A percentile compares a stretch with the other conserved stretches of the same genome.
These are phyloP conservation scores for Backusella australiensis DNA, from an alignment of 192 early-diverging fungal species.

Conservation along the genomic window DNA sequence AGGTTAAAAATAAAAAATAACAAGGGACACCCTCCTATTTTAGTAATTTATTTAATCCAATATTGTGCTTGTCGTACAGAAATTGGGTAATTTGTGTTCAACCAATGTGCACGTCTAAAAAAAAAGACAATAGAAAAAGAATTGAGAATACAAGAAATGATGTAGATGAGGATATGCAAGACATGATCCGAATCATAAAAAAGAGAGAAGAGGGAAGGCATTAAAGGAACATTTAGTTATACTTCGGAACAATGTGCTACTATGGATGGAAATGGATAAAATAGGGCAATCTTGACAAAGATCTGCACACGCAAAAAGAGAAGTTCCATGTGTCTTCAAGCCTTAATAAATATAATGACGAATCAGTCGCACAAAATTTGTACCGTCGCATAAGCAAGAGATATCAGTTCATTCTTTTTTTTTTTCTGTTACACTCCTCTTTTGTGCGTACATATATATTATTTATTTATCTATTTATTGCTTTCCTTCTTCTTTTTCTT, in stretches of 20 bases:
- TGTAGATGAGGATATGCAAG: neutral
- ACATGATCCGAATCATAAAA: neutral
- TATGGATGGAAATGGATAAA: neutral
- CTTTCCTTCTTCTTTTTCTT: neutral
- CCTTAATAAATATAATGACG: neutral
- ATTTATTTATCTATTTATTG: neutral
- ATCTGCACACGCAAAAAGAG: neutral
- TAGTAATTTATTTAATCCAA: neutral
- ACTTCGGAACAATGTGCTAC: neutral
- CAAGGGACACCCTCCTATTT: neutral
- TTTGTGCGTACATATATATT: neutral
- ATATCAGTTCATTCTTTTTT: neutral
- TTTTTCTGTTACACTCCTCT: neutral
- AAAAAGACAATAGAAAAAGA: neutral
- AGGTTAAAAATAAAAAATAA: slow-evolving; percentile 12
- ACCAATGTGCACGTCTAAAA: neutral
- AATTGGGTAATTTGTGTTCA: neutral
- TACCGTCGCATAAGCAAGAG: neutral
- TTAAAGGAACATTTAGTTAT: neutral
- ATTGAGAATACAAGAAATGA: neutral
- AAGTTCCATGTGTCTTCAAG: neutral
- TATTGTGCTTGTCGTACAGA: neutral
- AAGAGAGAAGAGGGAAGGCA: neutral
- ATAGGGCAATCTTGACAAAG: neutral
- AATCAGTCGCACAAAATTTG: neutral